Percentiles rank a stretch among this genome's conserved stretches.
phyloP scores from a whole-genome alignment of 2,329 filamentous ascomycete genomes.

The Trichoderma asperellum region DNA sequence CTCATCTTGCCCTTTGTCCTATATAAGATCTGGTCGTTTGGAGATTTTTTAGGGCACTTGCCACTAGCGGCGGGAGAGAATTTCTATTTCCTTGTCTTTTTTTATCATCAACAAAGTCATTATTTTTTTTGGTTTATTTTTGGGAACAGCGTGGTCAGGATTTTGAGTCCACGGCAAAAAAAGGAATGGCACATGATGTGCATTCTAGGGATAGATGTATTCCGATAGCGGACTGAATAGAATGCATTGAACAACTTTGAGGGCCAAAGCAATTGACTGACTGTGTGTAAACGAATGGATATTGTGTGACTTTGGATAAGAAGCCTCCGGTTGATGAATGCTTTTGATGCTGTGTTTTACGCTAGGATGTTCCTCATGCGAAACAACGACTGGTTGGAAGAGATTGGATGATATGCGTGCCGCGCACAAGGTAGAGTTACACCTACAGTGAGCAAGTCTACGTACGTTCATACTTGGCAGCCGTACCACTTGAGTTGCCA shows the following conservation, averaged over 20 bases:
- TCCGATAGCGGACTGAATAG: background rate
- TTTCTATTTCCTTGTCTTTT: background rate
- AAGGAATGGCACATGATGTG: conserved; percentile 7
- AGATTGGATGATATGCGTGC: background rate
- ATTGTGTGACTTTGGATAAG: background rate
- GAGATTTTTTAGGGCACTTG: conserved; percentile 2
- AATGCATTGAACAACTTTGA: background rate
- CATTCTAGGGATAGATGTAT: background rate
- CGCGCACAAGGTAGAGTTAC: background rate
- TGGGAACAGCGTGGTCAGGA: background rate
- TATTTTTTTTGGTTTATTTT: conserved; percentile 22
- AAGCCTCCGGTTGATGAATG: background rate
- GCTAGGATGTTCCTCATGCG: background rate
- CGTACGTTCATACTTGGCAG: too few relatives aligned
- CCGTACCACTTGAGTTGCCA: too few relatives aligned
- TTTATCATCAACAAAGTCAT: background rate
- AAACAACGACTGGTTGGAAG: background rate
- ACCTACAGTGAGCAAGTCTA: background rate
- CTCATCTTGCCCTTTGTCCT: conserved; percentile 1
- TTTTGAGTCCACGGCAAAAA: background rate
- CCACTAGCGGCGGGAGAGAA: background rate
- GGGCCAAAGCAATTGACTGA: background rate
- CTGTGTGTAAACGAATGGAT: background rate
- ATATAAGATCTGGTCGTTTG: background rate
- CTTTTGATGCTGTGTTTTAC: background rate